These are phyloP conservation scores for Vitis cinerea DNA, from an alignment of 164 flowering plant species.

Conservation along the genomic window DNA sequence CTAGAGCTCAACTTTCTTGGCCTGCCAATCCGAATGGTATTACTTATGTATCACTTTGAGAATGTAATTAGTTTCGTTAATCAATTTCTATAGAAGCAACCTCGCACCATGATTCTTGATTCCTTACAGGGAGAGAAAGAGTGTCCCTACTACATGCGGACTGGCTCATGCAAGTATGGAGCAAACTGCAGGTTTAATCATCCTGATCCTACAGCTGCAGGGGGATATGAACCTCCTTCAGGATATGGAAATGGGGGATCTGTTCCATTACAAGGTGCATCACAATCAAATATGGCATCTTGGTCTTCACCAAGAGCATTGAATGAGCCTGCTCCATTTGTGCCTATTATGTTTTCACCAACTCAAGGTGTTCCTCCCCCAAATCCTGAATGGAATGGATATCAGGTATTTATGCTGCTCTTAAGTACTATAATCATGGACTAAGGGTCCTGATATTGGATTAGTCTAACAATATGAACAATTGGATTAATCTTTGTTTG, in stretches of 20 bases:
- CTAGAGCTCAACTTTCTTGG: conserved; percentile 78
- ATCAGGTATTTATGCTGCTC: conserved; percentile 50
- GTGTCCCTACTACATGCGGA: conserved; percentile 87
- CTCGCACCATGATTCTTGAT: too few species aligned
- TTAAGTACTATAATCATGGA: background rate
- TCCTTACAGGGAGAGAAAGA: conserved; percentile 78
- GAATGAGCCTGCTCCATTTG: conserved; percentile 51
- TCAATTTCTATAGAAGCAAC: too few species aligned
- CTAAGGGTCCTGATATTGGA: too few species aligned
- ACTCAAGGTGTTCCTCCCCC: conserved; percentile 41
- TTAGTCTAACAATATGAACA: too few species aligned
- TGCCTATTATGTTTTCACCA: conserved; percentile 52
- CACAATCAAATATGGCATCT: conserved; percentile 40
- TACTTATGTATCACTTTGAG: conserved; percentile 3
- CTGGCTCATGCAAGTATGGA: conserved; percentile 89
- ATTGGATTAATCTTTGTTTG: too few species aligned
- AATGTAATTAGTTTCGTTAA: too few species aligned
- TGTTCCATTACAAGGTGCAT: conserved; percentile 35
- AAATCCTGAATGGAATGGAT: conserved; percentile 71
- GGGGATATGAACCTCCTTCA: conserved; percentile 40
- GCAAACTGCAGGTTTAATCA: conserved; percentile 86
- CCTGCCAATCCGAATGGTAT: conserved; percentile 86
- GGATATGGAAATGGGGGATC: conserved; percentile 54
- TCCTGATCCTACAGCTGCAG: conserved; percentile 76
- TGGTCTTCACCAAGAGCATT: conserved; percentile 59